Conservation (phyloP, 1,284 basidiomycete species). For the Apiotrichum gamsii region DNA sequence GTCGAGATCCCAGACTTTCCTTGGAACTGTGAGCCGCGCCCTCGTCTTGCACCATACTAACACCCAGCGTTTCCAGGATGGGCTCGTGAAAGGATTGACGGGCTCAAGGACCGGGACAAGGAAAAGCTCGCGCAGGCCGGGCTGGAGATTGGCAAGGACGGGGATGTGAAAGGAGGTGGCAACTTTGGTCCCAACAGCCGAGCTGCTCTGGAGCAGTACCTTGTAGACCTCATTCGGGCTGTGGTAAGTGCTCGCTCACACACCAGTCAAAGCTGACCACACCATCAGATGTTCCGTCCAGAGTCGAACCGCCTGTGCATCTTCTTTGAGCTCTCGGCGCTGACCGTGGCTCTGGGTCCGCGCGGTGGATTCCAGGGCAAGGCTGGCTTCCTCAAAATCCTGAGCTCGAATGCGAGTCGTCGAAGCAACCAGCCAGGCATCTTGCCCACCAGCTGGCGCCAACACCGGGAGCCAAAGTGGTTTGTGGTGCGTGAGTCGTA, state of each 20-base stretch:
- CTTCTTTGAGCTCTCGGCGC: constrained; percentile 91
- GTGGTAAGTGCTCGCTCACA: constrained; percentile 60
- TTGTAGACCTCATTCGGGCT: constrained; percentile 78
- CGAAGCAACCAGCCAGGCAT: constrained; percentile 49
- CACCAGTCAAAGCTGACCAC: too few species aligned
- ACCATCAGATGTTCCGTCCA: constrained; percentile 83
- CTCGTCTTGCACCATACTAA: neutral
- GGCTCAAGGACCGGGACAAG: constrained; percentile 21
- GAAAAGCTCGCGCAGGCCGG: too few species aligned
- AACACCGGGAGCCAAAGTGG: constrained; percentile 74
- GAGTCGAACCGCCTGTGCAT: constrained; percentile 83
- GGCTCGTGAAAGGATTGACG: constrained; percentile 52
- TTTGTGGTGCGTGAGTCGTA: constrained; percentile 92
- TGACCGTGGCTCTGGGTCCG: constrained; percentile 76
- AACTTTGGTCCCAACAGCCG: constrained; percentile 68
- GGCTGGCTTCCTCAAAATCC: constrained; percentile 69
- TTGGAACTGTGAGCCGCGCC: constrained; percentile 45
- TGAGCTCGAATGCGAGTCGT: constrained; percentile 48
- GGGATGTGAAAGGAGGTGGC: too few species aligned
- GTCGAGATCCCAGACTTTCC: constrained; percentile 90
- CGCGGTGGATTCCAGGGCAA: constrained; percentile 75
- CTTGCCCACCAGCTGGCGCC: constrained; percentile 54
- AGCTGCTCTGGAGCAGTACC: constrained; percentile 79
- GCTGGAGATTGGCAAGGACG: too few species aligned
- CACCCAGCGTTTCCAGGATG: constrained; percentile 67